Evolutionary conservation across 257 asterid species (phyloP).

Genomic region (Fraxinus anomala): DNA sequence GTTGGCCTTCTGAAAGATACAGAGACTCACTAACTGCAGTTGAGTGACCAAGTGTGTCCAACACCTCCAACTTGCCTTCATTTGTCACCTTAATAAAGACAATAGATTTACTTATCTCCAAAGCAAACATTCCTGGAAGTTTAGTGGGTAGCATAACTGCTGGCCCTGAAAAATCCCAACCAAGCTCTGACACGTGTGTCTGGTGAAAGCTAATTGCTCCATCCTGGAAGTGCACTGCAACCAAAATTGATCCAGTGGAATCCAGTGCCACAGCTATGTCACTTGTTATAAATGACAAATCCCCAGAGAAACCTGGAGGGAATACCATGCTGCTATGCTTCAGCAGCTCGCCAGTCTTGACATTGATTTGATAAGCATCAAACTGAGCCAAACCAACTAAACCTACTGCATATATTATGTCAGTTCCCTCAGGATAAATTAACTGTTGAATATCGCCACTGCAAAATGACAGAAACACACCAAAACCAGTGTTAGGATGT

Average conservation of each 20-base stretch:
- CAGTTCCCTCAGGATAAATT: constrained; percentile 71
- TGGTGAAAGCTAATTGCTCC: constrained; percentile 67
- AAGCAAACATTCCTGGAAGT: constrained; percentile 60
- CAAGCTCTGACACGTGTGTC: constrained; percentile 59
- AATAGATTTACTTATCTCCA: constrained; percentile 43
- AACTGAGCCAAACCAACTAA: constrained; percentile 53
- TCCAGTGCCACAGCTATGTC: constrained; percentile 71
- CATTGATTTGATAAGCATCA: constrained; percentile 60
- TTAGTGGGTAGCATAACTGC: constrained; percentile 68
- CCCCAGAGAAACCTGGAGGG: constrained; percentile 82
- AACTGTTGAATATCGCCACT: constrained; percentile 66
- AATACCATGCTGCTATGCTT: constrained; percentile 51
- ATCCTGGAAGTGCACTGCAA: constrained; percentile 54
- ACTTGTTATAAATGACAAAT: constrained; percentile 60
- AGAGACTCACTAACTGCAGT: constrained; percentile 77
- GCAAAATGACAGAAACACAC: constrained; percentile 41
- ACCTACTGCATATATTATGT: constrained; percentile 65
- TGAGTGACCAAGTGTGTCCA: constrained; percentile 52
- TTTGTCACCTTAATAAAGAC: constrained; percentile 53
- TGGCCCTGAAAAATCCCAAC: constrained; percentile 52
- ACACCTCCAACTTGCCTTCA: constrained; percentile 56
- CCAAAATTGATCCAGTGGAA: constrained; percentile 67
- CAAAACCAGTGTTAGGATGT: constrained; percentile 27
- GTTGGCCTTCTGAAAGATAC: constrained; percentile 58
- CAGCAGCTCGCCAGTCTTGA: constrained; percentile 68